Evolutionary conservation across 148 eudicot species (phyloP), one percentile per base, ranked within the genome.

Genomic region (Diospyros lotus): DNA sequence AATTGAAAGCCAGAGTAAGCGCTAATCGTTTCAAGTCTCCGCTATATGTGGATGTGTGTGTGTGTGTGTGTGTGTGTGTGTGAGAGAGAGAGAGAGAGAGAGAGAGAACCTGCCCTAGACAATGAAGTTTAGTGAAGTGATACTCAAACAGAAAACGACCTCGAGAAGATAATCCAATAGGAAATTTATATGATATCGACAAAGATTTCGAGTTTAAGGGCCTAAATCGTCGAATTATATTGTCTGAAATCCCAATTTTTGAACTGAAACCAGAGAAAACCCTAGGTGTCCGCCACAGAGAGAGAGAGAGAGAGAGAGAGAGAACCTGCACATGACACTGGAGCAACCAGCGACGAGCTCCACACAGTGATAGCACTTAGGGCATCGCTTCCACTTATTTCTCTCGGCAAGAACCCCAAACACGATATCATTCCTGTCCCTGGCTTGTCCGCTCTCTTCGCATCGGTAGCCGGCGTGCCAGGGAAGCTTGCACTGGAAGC

Each of bases 391-490:
- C 89, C 89, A 86, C 71, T 79, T 79, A 39, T 62, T 72, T 50
- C n/a, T 38, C 76, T 75, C 83, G 9, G 65, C 84, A 38, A 83
- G 75, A 61, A 66, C 75, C 10, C 83, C 87, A 75, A 81, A 86
- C 15, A 56, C 85, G 3, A 83, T 54, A 52, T 83, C 89, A 38
- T 81, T 79, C 18, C 44, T 1, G 50, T 86, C 87, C 64, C 81
- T 86, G 78, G 78, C 17, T 51, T 81, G 83, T 12, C 79, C 75
- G 28, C 81, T 79, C 77, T 86, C 85, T 62, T 81, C 86, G 64
- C 89, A 86, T 80, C 71, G 58, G 51, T 71, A 86, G 15, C 89
- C 89, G 3, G 89, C 78, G 56, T 86, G 89, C 89, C 89, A 86
- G 2, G 69, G 68, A 54, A 76, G 46, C 78, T 75, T 80, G 14